These are phyloP conservation scores for Hanseniaspora valbyensis DNA, from an alignment of 805 yeast species.

Conservation along the genomic window DNA sequence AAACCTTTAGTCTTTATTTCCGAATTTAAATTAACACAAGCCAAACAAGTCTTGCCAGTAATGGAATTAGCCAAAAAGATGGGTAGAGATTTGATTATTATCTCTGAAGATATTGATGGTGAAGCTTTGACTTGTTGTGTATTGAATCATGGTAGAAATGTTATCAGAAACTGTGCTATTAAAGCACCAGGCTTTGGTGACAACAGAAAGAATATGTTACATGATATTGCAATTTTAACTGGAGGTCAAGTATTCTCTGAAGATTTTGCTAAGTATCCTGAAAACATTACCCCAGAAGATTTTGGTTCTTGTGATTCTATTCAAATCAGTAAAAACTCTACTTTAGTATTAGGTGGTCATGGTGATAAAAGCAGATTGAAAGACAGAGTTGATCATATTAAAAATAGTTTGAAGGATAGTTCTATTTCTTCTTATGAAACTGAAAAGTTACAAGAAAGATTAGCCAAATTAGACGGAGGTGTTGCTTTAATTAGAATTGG, in stretches of 20 bases:
- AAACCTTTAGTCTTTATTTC: constrained; percentile 79
- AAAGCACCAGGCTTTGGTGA: constrained; percentile 99
- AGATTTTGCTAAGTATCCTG: constrained; percentile 91
- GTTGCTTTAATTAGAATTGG: constrained; percentile 97
- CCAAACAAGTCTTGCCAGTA: constrained; percentile 86
- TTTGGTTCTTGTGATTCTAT: constrained; percentile 87
- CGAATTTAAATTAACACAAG: constrained; percentile 84
- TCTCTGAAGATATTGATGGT: constrained; percentile 95
- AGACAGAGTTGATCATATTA: constrained; percentile 88
- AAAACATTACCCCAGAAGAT: constrained; percentile 78
- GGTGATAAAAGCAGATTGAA: constrained; percentile 72
- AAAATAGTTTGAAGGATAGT: constrained; percentile 62
- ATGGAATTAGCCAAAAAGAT: constrained; percentile 84
- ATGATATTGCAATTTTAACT: constrained; percentile 87
- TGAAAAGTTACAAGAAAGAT: constrained; percentile 94
- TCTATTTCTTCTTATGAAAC: constrained; percentile 76
- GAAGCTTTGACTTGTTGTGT: constrained; percentile 98
- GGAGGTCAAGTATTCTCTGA: constrained; percentile 84
- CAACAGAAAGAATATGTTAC: constrained; percentile 90
- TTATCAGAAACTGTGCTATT: constrained; percentile 93
- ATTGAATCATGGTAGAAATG: constrained; percentile 93
- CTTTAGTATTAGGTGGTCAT: constrained; percentile 85
- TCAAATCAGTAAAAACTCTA: constrained; percentile 90
- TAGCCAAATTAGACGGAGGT: constrained; percentile 95
- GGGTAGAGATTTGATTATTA: constrained; percentile 83